Evolutionary conservation across 1,139 yeast genomes (phyloP).

Genomic region (Zhuliangozyma parablackwelliae): DNA sequence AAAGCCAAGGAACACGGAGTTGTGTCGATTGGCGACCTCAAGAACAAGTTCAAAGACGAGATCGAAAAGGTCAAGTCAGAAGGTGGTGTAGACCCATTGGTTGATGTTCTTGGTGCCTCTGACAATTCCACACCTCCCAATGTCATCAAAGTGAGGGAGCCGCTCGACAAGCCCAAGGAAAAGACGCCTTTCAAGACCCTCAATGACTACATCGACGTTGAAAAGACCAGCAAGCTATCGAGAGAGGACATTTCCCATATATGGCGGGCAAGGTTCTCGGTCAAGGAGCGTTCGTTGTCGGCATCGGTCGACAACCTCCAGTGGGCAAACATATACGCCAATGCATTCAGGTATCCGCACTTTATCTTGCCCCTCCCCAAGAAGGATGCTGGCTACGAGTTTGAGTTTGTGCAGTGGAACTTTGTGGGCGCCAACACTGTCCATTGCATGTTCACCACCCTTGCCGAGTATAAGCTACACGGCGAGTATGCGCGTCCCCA

Average conservation of each 20-base stretch:
- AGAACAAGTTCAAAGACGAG: conserved; percentile 57
- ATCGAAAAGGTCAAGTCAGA: conserved; percentile 46
- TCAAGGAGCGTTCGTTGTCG: conserved; percentile 55
- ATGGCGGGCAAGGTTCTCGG: conserved; percentile 85
- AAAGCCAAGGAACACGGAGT: conserved; percentile 37
- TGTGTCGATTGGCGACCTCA: conserved; percentile 55
- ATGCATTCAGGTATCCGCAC: conserved; percentile 72
- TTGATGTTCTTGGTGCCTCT: too few species aligned
- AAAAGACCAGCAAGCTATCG: conserved; percentile 55
- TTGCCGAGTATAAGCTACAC: conserved; percentile 89
- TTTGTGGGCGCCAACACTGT: conserved; percentile 82
- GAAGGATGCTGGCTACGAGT: conserved; percentile 58
- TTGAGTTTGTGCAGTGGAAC: conserved; percentile 93
- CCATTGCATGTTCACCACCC: conserved; percentile 86
- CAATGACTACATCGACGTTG: conserved; percentile 64
- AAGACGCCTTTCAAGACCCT: conserved; percentile 65
- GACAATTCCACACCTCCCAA: conserved; percentile 21
- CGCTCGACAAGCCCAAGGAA: conserved; percentile 44
- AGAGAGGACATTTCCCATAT: conserved; percentile 68
- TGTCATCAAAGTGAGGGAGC: conserved; percentile 55
- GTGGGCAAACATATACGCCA: conserved; percentile 56
- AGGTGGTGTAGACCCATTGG: too few species aligned
- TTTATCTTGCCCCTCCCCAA: conserved; percentile 71
- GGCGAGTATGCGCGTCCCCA: conserved; percentile 93
- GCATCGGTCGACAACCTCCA: conserved; percentile 58